phyloP scores from a whole-genome alignment of 2,329 filamentous ascomycete species.

The Cadophora sp. region DNA sequence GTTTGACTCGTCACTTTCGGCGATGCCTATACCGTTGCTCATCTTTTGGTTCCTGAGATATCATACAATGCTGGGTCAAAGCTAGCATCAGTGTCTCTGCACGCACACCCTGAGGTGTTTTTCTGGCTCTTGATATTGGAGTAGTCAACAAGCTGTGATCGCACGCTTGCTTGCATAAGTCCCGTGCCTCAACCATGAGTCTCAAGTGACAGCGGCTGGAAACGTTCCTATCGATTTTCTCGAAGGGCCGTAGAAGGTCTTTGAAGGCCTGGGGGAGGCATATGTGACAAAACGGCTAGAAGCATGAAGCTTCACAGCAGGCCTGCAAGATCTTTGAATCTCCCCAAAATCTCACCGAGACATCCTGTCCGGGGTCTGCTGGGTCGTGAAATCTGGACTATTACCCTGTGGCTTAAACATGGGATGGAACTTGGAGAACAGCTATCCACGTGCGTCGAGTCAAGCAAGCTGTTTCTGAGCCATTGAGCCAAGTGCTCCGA shows the following conservation, averaged over 20 bases:
- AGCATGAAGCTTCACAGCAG: conserved; percentile 36
- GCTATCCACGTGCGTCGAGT: conserved; percentile 62
- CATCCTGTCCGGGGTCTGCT: conserved; percentile 16
- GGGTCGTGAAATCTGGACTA: conserved; percentile 21
- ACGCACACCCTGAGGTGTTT: conserved; percentile 1
- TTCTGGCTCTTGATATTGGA: conserved; percentile 21
- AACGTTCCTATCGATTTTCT: conserved; percentile 49
- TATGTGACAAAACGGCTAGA: conserved; percentile 40
- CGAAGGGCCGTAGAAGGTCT: conserved; percentile 49
- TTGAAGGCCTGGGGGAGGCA: conserved; percentile 36
- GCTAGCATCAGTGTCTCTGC: conserved; percentile 19
- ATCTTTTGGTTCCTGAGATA: not conserved
- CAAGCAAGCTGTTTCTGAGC: conserved; percentile 48
- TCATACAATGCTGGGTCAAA: conserved; percentile 17
- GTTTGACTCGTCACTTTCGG: not conserved
- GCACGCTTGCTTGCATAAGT: conserved; percentile 42
- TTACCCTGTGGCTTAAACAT: conserved; percentile 21
- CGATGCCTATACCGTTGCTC: not conserved
- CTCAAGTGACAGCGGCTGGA: conserved; percentile 51
- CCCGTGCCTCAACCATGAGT: conserved; percentile 36
- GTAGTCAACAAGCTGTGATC: conserved; percentile 32
- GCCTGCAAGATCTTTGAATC: conserved; percentile 26
- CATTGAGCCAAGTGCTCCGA: conserved; percentile 32
- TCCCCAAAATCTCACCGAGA: conserved; percentile 20
- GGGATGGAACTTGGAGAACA: conserved; percentile 31